These are phyloP conservation scores for Peronosclerospora sorghi DNA, from an alignment of 352 stramenopile genomes.

Conservation along the genomic window DNA sequence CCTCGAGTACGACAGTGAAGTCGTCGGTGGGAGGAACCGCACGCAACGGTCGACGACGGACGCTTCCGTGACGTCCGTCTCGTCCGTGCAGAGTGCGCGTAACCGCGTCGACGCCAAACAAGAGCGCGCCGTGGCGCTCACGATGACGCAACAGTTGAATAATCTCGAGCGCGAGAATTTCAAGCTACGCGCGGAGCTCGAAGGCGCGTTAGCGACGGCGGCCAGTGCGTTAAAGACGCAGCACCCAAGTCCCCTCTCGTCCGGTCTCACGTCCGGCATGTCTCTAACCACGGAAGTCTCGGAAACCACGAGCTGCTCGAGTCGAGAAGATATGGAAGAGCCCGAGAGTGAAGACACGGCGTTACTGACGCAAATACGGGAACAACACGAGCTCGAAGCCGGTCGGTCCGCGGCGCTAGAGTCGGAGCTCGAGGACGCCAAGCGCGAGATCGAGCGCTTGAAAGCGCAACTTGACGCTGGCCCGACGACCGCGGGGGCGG, in stretches of 20 bases:
- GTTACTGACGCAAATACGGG: conserved; percentile 23
- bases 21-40: conserved; percentile 2
- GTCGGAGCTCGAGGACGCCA: conserved; percentile 28
- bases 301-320: conserved; percentile 40
- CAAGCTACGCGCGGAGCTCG: conserved; percentile 45
- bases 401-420: conserved; percentile 20
- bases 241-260: conserved; percentile 13
- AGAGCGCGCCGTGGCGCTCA: conserved; percentile 32
- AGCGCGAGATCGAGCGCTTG: conserved; percentile 24
- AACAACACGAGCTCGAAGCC: conserved; percentile 26
- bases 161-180: conserved; percentile 68
- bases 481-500: too few relatives aligned
- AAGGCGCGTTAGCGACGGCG: conserved; percentile 18
- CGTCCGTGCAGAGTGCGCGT: conserved; percentile 16
- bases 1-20: conserved; percentile 33
- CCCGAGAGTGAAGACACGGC: conserved; percentile 20
- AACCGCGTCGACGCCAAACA: conserved; percentile 12
- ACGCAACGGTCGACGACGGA: conserved; percentile 31
- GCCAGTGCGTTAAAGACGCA: conserved; percentile 35
- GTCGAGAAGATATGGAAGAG: conserved; percentile 38
- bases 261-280: conserved; percentile 11
- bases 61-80: conserved; percentile 30
- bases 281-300: conserved; percentile 28
- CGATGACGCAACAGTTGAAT: conserved; percentile 66
- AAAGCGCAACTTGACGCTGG: conserved; percentile 20